phyloP scores from a whole-genome alignment of 768 basidiomycete genomes.

The Chlorophyllum brunneum region DNA sequence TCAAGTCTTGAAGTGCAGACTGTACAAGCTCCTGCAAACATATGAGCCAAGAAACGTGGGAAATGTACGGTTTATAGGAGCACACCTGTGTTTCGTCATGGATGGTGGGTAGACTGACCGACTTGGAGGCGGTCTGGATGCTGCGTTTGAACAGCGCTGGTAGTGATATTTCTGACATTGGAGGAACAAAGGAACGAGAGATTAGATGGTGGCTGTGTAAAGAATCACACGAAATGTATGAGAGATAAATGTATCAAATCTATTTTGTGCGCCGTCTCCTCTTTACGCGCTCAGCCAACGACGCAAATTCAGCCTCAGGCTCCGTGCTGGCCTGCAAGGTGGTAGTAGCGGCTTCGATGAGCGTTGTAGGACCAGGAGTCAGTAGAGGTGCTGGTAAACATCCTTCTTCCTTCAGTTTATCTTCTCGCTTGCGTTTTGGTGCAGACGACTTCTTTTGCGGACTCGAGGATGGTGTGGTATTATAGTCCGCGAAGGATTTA shows the following conservation, averaged over 20 bases:
- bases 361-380: constrained; percentile 27
- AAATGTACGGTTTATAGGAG: background rate
- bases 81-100: constrained; percentile 42
- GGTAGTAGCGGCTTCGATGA: background rate
- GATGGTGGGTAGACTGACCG: constrained; percentile 33
- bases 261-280: constrained; percentile 26
- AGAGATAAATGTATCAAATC: background rate
- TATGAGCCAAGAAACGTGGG: background rate
- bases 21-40: constrained; percentile 52
- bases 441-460: constrained; percentile 8
- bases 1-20: constrained; percentile 53
- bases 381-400: constrained; percentile 22
- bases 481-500: constrained; percentile 61
- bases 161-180: constrained; percentile 28
- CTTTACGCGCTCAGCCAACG: constrained; percentile 41
- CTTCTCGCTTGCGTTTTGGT: constrained; percentile 10
- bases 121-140: constrained; percentile 35
- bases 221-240: background rate
- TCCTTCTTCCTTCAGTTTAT: background rate
- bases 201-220: constrained; percentile 11
- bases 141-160: constrained; percentile 33
- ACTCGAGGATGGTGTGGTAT: constrained; percentile 28
- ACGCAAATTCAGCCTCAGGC: constrained; percentile 14
- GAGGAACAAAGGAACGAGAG: background rate
- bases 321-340: background rate